These are phyloP conservation scores for Lactarius akahatsu DNA, from an alignment of 768 basidiomycete species.

Conservation along the genomic window DNA sequence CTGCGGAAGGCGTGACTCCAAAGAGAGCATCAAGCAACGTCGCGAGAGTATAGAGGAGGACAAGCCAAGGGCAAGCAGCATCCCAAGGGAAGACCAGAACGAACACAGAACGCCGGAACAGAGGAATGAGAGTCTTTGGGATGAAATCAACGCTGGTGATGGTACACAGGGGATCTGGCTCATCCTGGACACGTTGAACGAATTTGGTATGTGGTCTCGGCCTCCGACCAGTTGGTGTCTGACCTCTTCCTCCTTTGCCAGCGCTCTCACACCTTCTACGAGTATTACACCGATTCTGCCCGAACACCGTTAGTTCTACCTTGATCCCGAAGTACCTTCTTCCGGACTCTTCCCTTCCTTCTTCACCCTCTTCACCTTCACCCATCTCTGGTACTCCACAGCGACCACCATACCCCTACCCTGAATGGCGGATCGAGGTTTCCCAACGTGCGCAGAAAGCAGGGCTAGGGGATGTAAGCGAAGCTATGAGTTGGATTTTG, in stretches of 20 bases:
- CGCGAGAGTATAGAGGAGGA: slow-evolving; percentile 8
- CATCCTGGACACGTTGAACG: slow-evolving; percentile 26
- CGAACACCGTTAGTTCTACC: slow-evolving; percentile 19
- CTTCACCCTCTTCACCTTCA: slow-evolving; percentile 6
- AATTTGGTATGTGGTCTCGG: slow-evolving; percentile 17
- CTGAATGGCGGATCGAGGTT: slow-evolving; percentile 33
- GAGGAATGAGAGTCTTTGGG: slow-evolving; percentile 12
- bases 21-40: slow-evolving; percentile 22
- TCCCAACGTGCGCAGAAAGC: slow-evolving; percentile 28
- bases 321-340: slow-evolving; percentile 22
- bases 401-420: slow-evolving; percentile 27
- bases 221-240: not conserved
- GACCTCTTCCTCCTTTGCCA: not conserved
- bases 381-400: not conserved
- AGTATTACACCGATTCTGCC: slow-evolving; percentile 28
- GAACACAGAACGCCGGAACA: slow-evolving; percentile 15
- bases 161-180: slow-evolving; percentile 28
- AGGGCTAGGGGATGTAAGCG: slow-evolving; percentile 28
- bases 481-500: slow-evolving; percentile 26
- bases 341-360: slow-evolving; percentile 8
- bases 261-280: slow-evolving; percentile 27
- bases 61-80: slow-evolving; percentile 4
- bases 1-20: slow-evolving; percentile 25
- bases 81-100: slow-evolving; percentile 13
- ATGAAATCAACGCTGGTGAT: slow-evolving; percentile 22